Evolutionary conservation across 169 alveolate genomes (phyloP).

Genomic region (Plasmodium inui): DNA sequence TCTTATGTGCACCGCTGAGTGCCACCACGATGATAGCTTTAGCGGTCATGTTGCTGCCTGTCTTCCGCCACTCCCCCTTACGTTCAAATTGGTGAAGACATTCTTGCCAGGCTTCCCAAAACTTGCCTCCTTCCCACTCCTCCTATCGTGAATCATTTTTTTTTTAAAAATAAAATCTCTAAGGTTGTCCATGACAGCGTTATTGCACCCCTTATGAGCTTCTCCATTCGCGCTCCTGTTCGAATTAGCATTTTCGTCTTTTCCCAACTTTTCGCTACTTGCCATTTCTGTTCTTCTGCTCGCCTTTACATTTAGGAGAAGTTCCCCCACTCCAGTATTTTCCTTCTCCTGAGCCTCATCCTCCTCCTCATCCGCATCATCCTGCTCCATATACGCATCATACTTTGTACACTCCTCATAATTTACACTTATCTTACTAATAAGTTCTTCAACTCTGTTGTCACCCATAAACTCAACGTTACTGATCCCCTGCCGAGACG

Average conservation of each 20-base stretch:
- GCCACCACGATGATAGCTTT: neutral
- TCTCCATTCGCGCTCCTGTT: neutral
- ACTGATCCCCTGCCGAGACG: conserved; percentile 11
- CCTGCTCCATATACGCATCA: conserved; percentile 31
- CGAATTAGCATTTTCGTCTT: neutral
- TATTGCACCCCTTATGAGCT: neutral
- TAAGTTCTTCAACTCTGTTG: conserved; percentile 63
- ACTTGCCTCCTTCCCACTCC: neutral
- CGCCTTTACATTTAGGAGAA: neutral
- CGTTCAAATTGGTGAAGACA: conserved; percentile 34
- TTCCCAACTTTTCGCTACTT: neutral
- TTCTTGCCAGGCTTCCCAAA: neutral
- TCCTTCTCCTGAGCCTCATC: conserved; percentile 51
- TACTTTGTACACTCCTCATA: conserved; percentile 65
- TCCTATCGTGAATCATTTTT: neutral
- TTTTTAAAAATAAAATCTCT: conserved; percentile 25
- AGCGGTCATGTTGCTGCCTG: neutral
- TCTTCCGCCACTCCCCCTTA: neutral
- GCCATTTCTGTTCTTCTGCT: neutral
- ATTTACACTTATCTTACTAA: conserved; percentile 61
- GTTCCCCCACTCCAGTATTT: neutral
- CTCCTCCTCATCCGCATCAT: conserved; percentile 14
- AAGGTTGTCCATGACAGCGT: conserved; percentile 10
- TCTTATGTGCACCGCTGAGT: neutral
- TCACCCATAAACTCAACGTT: conserved; percentile 58